Evolutionary conservation across 2,329 filamentous ascomycete species (phyloP).

Genomic region (Pestalotiopsis sp.): DNA sequence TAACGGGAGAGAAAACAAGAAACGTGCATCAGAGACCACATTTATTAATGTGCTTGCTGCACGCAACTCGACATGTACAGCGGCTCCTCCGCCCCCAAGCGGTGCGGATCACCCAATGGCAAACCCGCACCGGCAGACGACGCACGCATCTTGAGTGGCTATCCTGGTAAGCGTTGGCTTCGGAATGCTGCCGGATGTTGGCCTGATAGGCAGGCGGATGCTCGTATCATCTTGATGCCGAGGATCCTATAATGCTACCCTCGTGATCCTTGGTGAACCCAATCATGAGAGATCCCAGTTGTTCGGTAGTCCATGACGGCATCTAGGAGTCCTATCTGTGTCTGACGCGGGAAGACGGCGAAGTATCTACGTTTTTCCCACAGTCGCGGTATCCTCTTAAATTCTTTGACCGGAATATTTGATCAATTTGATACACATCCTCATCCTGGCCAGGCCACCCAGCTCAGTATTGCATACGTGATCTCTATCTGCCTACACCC

Average conservation of each 20-base stretch:
- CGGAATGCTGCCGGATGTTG: neutral
- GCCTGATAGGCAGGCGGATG: neutral
- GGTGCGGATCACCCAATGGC: neutral
- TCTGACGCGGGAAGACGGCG: too few relatives aligned
- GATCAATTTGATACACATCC: too few relatives aligned
- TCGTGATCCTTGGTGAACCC: neutral
- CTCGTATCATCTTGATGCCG: neutral
- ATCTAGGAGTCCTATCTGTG: too few relatives aligned
- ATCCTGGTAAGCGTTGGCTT: neutral
- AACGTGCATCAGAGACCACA: neutral
- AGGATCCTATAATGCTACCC: neutral
- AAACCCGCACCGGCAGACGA: neutral
- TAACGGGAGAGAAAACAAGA: neutral
- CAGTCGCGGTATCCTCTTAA: too few relatives aligned
- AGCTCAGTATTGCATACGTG: too few relatives aligned
- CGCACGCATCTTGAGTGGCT: neutral
- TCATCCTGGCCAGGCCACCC: too few relatives aligned
- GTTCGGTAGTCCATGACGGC: too few relatives aligned
- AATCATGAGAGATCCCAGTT: neutral
- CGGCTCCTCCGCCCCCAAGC: neutral
- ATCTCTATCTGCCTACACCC: too few relatives aligned
- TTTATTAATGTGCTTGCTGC: neutral
- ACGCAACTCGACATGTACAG: neutral
- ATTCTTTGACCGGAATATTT: too few relatives aligned
- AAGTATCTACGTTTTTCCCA: too few relatives aligned